phyloP scores from a whole-genome alignment of 495 filamentous ascomycete species.

The Staphylotrichum tortipilum region DNA sequence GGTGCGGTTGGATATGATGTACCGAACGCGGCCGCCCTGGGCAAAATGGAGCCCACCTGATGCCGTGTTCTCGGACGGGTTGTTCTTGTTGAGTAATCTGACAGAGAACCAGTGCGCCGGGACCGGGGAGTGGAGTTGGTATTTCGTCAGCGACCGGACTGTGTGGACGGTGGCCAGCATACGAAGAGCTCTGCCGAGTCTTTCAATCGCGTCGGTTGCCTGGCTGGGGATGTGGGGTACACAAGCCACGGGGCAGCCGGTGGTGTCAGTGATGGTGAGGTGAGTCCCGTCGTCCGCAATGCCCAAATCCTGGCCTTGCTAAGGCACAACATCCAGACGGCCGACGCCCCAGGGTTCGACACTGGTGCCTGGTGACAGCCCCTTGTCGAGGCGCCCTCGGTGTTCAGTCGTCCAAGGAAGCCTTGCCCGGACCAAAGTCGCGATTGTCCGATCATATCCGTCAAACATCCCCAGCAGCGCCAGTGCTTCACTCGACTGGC shows the following conservation, averaged over 20 bases:
- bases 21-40: constrained; percentile 5
- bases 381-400: neutral
- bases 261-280: neutral
- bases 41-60: neutral
- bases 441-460: neutral
- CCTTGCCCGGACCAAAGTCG: neutral
- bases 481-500: neutral
- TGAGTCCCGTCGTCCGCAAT: neutral
- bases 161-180: neutral
- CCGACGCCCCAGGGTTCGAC: neutral
- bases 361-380: neutral
- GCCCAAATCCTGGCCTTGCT: neutral
- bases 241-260: neutral
- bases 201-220: neutral
- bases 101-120: constrained; percentile 14
- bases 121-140: constrained; percentile 4
- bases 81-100: constrained; percentile 9
- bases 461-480: neutral
- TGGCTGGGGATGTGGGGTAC: neutral
- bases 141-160: constrained; percentile 2
- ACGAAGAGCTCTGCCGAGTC: neutral
- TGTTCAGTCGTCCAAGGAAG: neutral
- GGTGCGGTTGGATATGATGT: constrained; percentile 5
- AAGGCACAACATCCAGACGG: neutral
- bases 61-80: neutral